Conservation (phyloP, 1,139 yeast genomes). For the Trichomonascaceae sp. region DNA sequence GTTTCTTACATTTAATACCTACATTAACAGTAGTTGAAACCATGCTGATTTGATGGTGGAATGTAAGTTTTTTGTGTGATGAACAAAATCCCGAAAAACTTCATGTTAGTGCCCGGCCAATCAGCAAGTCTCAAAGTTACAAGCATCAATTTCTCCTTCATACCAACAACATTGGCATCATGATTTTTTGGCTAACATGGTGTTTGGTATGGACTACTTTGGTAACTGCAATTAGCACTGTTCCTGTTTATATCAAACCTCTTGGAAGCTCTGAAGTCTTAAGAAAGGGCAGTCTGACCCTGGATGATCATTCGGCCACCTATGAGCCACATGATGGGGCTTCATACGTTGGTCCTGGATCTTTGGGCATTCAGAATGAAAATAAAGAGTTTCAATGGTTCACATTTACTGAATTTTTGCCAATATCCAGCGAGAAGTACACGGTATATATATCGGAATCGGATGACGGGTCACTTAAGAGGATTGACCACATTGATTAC, state of each 20-base stretch:
- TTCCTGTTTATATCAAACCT: conserved; percentile 8
- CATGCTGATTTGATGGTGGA: conserved; percentile 12
- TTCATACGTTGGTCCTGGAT: conserved; percentile 16
- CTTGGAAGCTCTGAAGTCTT: background rate
- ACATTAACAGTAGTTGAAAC: conserved; percentile 27
- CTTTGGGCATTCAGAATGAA: conserved; percentile 22
- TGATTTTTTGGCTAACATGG: conserved; percentile 13
- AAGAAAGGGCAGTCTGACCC: conserved; percentile 7
- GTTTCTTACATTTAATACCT: conserved; percentile 10
- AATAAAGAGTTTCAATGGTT: conserved; percentile 20
- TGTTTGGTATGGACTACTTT: conserved; percentile 27
- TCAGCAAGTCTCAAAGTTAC: conserved; percentile 8
- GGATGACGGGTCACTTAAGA: conserved; percentile 10
- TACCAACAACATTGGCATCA: background rate
- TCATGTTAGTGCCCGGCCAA: conserved; percentile 1
- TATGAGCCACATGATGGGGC: conserved; percentile 7
- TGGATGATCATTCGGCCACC: conserved; percentile 6
- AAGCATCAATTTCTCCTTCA: background rate
- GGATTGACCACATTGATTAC: conserved; percentile 15
- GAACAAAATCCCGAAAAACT: background rate
- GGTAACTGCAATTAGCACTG: background rate
- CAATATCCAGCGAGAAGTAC: conserved; percentile 12
- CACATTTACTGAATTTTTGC: conserved; percentile 13
- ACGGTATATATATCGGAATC: conserved; percentile 13
- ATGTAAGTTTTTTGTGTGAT: background rate